Conservation (phyloP, 2,329 filamentous ascomycete genomes). For the Penicillium sp. region DNA sequence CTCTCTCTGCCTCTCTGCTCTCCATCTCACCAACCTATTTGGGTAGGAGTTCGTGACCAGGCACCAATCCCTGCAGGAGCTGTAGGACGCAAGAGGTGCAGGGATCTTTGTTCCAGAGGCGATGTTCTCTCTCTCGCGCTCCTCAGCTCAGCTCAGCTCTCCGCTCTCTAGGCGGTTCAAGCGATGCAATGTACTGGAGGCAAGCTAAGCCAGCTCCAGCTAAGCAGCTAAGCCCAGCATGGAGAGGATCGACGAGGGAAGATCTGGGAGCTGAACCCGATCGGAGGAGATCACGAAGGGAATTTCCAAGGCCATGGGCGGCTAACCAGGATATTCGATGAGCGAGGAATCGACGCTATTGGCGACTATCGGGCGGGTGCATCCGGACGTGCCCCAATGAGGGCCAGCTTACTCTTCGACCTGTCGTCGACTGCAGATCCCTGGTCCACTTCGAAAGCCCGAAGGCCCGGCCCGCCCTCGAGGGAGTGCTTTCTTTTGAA, state of each 20-base stretch:
- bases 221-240: not conserved
- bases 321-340: constrained; percentile 31
- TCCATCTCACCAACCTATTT: constrained; percentile 3
- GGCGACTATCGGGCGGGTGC: constrained; percentile 32
- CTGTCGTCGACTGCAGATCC: constrained; percentile 28
- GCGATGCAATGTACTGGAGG: no score
- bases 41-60: constrained; percentile 23
- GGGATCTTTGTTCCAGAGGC: not conserved
- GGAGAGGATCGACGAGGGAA: constrained; percentile 5
- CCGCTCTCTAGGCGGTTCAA: no score
- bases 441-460: constrained; percentile 27
- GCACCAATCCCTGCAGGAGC: constrained; percentile 26
- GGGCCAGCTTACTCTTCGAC: constrained; percentile 18
- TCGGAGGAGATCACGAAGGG: constrained; percentile 16
- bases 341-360: constrained; percentile 29
- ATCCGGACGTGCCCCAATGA: constrained; percentile 22
- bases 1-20: no score
- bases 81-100: constrained; percentile 23
- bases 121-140: no score
- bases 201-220: no score
- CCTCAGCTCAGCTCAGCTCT: no score
- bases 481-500: constrained; percentile 15
- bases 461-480: constrained; percentile 33
- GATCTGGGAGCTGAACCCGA: constrained; percentile 23
- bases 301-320: constrained; percentile 30